Conservation (phyloP, 805 yeast genomes). For the Sugiyamaella floridensis region DNA sequence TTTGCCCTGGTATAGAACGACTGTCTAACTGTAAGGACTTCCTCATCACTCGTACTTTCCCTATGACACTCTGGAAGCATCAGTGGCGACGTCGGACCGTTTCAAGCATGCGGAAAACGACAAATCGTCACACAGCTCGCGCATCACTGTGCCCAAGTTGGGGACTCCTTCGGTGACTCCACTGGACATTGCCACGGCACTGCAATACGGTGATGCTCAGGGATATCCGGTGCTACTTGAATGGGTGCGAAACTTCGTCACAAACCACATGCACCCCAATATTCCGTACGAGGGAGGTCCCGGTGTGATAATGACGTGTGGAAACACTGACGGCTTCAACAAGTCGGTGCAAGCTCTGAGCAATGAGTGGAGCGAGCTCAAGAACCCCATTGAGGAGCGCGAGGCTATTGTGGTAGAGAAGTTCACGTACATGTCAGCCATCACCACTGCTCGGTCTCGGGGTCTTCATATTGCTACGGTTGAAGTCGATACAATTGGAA, state of each 20-base stretch:
- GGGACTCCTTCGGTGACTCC: slow-evolving; percentile 55
- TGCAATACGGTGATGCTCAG: slow-evolving; percentile 82
- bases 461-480: slow-evolving; percentile 65
- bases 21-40: slow-evolving; percentile 50
- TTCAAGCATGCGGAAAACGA: neutral
- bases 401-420: slow-evolving; percentile 62
- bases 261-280: slow-evolving; percentile 9
- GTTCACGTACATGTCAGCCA: slow-evolving; percentile 71
- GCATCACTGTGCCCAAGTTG: slow-evolving; percentile 11
- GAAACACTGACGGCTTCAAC: slow-evolving; percentile 86
- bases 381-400: slow-evolving; percentile 4
- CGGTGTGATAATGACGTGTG: slow-evolving; percentile 63
- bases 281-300: slow-evolving; percentile 48
- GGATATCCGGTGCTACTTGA: slow-evolving; percentile 69
- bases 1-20: neutral
- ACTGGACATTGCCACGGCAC: slow-evolving; percentile 52
- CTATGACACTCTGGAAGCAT: slow-evolving; percentile 64
- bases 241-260: slow-evolving; percentile 65
- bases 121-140: neutral
- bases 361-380: slow-evolving; percentile 58
- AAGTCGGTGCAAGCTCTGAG: slow-evolving; percentile 68
- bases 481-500: slow-evolving; percentile 70
- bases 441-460: slow-evolving; percentile 70
- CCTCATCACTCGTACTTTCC: slow-evolving; percentile 91
- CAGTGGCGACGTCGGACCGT: slow-evolving; percentile 44